A percentile compares a stretch with the other conserved stretches of the same genome.
phyloP scores from a whole-genome alignment of 805 yeast genomes.

The Lipomyces anomalus region DNA sequence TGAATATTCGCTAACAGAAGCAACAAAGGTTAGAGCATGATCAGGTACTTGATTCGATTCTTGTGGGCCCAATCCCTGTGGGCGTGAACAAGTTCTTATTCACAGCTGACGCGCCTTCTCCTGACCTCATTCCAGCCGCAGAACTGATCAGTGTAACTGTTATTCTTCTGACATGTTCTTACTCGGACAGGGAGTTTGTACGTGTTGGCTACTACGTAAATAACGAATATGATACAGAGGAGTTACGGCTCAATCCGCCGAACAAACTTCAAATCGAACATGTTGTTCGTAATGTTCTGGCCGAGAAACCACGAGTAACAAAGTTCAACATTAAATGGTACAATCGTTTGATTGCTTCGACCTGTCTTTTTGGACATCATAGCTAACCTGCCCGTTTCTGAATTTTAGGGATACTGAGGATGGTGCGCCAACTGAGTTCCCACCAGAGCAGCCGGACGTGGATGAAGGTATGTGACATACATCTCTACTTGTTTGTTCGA shows the following conservation, averaged over 20 bases:
- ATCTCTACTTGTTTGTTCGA: neutral
- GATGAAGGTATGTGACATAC: slow-evolving; percentile 35
- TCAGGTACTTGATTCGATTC: slow-evolving; percentile 88
- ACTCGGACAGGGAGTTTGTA: slow-evolving; percentile 89
- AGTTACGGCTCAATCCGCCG: slow-evolving; percentile 56
- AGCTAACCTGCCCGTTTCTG: slow-evolving; percentile 8
- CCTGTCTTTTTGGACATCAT: too few species aligned
- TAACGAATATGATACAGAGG: slow-evolving; percentile 93
- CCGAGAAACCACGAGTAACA: slow-evolving; percentile 97
- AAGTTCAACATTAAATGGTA: slow-evolving; percentile 92
- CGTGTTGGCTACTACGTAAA: slow-evolving; percentile 97
- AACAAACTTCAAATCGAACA: slow-evolving; percentile 23
- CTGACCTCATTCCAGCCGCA: slow-evolving; percentile 91
- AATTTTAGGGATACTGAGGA: slow-evolving; percentile 64
- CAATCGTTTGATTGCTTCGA: slow-evolving; percentile 3
- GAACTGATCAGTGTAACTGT: slow-evolving; percentile 95
- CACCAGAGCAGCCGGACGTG: slow-evolving; percentile 69
- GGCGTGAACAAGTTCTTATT: slow-evolving; percentile 91
- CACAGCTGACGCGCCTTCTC: slow-evolving; percentile 94
- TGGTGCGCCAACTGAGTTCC: slow-evolving; percentile 55
- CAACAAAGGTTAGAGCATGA: slow-evolving; percentile 66
- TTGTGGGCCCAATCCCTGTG: slow-evolving; percentile 99
- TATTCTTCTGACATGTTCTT: slow-evolving; percentile 84
- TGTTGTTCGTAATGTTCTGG: slow-evolving; percentile 87
- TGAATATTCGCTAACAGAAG: neutral